Evolutionary conservation across 768 basidiomycete genomes (phyloP), one percentile per base, ranked within the genome.

Genomic region (Myochromella boudieri): DNA sequence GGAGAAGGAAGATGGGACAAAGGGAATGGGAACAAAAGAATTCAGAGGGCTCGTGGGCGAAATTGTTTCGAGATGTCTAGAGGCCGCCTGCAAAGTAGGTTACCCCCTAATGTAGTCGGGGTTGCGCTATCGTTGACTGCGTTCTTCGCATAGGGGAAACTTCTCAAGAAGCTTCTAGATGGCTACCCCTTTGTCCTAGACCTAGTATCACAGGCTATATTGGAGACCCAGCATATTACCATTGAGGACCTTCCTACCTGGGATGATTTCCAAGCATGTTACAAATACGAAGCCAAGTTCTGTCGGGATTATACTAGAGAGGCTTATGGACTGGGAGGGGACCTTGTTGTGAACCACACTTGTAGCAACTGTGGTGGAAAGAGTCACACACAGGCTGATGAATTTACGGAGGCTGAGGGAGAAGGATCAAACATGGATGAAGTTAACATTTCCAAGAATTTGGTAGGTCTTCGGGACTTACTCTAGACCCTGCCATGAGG

Each of bases 41-140:
- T 62, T 80, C 21, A 65, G 67, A 37, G 60, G 61, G 6, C 67
- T 88, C 21, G 69, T 82, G 7, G 69, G 76, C 55, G 81, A 86
- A n/a, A 79, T 87, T 28, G 77, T 78, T 6, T 60, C 71, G 40
- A 72, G 70, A 45, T 85, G 81, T 59, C 64, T 89, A 40, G 81
- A 80, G 58, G 71, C 82, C 40, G 77, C 80, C 7, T 82, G 81
- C 73, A 80, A 80, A 68, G 76, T 78, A 51, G 14, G 14, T n/a
- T 34, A 7, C 5, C 29, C n/a, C 33, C 18, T 6, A n/a, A 6
- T 5, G 5, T 34, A 34, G 18, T 34, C 33, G 5, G 5, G 18
- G 6, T 29, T 29, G 14, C 33, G 6, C 33, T n/a, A n/a, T n/a
- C 6, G 5, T 26, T 48, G 4, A 45, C 14, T 11, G 10, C 40